Base-by-base conservation (phyloP, 2,329 filamentous ascomycete species). In the Aspergillus pseudoglaucus region DNA sequence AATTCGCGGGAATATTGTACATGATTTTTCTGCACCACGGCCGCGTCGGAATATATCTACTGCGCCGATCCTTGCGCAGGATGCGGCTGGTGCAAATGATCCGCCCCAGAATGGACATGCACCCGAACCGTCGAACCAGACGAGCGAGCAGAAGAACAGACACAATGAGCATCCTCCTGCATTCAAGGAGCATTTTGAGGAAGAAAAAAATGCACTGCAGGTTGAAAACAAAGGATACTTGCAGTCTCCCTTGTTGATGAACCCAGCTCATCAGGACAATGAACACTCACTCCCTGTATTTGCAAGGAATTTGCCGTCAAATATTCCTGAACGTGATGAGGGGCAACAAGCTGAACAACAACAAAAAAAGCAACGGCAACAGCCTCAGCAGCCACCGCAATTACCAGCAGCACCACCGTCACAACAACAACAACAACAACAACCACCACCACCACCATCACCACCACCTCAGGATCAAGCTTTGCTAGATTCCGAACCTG, bases 11-110 rank as follows among this genome's bases (percentile, higher is more conserved):
- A 82, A 78, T 43, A 75, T 81, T 18, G 74, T 84, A 1, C 81
- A 85, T 65, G 82, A 85, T 57, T 85, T 84, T 61, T 83, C 80
- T 43, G 79, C 77, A 3, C 82, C 81, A 5, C 71, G 80, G 45
- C 67, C 73, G 38, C 73, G 75, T 46, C 62, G 65, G 7, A 66
- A 68, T 52, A 47, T 67, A 10, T 65, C 63, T 7, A 52, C 55
- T 9, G 53, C 58, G 8, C 53, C 56, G 10, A 53, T 53, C n/a
- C 48, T 53, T 30, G 38, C 46, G 14, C 53, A 46, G 12, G 54
- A 58, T 33, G 51, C 46, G n/a, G 30, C 22, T 15, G 52, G 48
- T 43, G 22, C 47, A 17, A 50, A 56, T 9, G 54, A 59, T 46
- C n/a, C 47, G 9, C 53, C 53, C 2, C 51, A 53, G 23, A 38